Conservation (phyloP, 108 stramenopile species). For the Mediolabrus comicus region DNA sequence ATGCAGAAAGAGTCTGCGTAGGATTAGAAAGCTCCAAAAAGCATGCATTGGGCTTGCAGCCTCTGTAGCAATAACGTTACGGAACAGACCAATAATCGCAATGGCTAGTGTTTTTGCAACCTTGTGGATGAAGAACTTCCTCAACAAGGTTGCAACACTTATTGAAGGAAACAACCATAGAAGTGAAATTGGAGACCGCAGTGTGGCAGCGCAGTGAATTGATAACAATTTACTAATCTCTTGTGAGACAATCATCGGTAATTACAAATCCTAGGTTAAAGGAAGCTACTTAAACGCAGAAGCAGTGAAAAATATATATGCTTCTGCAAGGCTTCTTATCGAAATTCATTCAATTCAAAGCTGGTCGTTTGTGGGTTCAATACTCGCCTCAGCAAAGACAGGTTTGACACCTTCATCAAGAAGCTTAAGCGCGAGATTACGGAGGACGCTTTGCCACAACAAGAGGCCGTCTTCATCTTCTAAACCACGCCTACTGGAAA, state of each 20-base stretch:
- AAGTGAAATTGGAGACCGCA: constrained; percentile 27
- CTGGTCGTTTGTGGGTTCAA: neutral
- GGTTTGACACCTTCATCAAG: neutral
- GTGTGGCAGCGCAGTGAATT: constrained; percentile 22
- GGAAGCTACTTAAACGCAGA: neutral
- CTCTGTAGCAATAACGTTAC: constrained; percentile 8
- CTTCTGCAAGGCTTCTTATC: neutral
- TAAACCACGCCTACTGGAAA: neutral
- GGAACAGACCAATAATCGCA: constrained; percentile 6
- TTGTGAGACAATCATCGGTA: neutral
- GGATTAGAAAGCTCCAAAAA: constrained; percentile 17
- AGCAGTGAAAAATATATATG: neutral
- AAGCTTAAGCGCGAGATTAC: neutral
- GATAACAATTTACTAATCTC: no score
- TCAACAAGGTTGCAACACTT: constrained; percentile 22
- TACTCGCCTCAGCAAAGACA: neutral
- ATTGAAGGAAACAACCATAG: constrained; percentile 38
- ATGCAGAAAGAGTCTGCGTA: constrained; percentile 24
- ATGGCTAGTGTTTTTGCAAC: constrained; percentile 5
- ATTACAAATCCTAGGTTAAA: neutral
- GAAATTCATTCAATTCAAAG: neutral
- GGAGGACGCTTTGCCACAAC: constrained; percentile 2
- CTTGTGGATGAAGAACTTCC: constrained; percentile 18
- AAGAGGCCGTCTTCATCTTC: neutral
- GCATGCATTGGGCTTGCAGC: constrained; percentile 2